Evolutionary conservation across 2,329 filamentous ascomycete species (phyloP).

Genomic region (Parastagonospora nodorum): DNA sequence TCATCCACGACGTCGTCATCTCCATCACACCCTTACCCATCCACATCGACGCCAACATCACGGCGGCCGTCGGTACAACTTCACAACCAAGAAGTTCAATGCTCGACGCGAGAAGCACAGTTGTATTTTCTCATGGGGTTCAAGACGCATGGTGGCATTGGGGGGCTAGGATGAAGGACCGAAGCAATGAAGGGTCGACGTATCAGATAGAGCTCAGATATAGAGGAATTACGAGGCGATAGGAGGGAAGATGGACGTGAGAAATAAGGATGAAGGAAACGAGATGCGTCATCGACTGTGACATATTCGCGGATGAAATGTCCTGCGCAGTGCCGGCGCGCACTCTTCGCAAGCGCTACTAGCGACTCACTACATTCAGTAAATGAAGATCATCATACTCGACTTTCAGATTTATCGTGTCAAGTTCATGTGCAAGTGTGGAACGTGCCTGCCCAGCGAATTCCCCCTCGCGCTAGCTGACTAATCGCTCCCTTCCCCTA

Average conservation of each 20-base stretch:
- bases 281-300: too few relatives aligned
- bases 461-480: too few relatives aligned
- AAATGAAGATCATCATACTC: too few relatives aligned
- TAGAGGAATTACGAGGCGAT: neutral
- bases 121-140: conserved; percentile 35
- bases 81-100: conserved; percentile 10
- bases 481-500: neutral
- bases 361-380: too few relatives aligned
- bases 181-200: neutral
- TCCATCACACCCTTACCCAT: neutral
- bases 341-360: too few relatives aligned
- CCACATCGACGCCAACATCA: conserved; percentile 1
- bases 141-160: conserved; percentile 9
- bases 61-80: conserved; percentile 10
- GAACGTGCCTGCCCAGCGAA: too few relatives aligned
- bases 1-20: neutral
- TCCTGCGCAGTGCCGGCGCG: too few relatives aligned
- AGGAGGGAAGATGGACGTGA: neutral
- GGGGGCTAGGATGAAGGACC: conserved; percentile 18
- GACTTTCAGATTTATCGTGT: too few relatives aligned
- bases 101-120: conserved; percentile 24
- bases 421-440: too few relatives aligned
- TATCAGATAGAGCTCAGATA: neutral
- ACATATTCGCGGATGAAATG: too few relatives aligned
- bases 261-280: too few relatives aligned